Base-by-base conservation (phyloP, 2,329 filamentous ascomycete species). In the Amphichorda felina region DNA sequence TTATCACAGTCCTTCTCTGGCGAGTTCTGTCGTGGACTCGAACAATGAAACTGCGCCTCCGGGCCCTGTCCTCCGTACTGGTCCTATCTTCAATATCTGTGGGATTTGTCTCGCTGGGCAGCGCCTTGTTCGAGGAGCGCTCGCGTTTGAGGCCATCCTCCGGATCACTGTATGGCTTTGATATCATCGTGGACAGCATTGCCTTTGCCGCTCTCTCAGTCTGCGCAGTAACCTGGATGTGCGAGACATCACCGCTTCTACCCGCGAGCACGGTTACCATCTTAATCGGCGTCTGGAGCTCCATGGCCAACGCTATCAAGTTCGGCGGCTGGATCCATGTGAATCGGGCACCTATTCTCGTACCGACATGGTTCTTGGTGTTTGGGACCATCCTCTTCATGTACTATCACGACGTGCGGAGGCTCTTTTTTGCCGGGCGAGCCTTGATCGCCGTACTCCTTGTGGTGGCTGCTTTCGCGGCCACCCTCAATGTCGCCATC, bases 11-110 rank as follows among this genome's bases (percentile, higher is more conserved):
- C n/a, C 47, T 70, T 8, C 40, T 60, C 3, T 74, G 70, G 69
- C 61, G 68, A 25, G 54, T 70, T 4, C 48, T 75, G 5, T 60
- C 61, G 10, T 72, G 69, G 67, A 55, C 64, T 1, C 59, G 63
- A 28, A 69, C 65, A 0, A 61, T 64, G 5, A 66, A 60, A 41
- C 49, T 53, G 22, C 61, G 66, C 3, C 48, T 74, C n/a, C 59
- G 56, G 8, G 61, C 57, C 1, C 46, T 74, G 8, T 59, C 63
- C 5, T 50, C 51, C 3, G 55, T 70, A 3, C 44, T 72, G 5
- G 39, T 61, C 2, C 40, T 58, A 8, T 57, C 66, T 1, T 56
- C 66, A 0, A 21, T 64, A 3, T 55, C 51, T 6, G 54, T 59
- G 36, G 54, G 51, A 1, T 27, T 63, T 3, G 37, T 66, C 17